Evolutionary conservation across 805 yeast genomes (phyloP).

Genomic region (Barnettozyma siamensis): DNA sequence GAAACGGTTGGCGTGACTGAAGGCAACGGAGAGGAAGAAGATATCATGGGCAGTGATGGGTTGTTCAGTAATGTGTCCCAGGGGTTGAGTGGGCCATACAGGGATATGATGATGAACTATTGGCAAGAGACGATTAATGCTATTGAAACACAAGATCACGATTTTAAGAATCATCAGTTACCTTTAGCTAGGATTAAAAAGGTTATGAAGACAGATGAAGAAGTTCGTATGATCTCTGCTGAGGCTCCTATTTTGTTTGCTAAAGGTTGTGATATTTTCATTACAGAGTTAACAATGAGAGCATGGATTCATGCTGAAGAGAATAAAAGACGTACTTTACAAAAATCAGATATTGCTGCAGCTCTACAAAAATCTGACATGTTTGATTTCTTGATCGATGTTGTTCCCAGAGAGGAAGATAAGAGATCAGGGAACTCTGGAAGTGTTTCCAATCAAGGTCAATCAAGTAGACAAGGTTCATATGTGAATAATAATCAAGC

Average conservation of each 20-base stretch:
- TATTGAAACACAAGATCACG: constrained; percentile 81
- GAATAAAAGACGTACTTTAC: constrained; percentile 89
- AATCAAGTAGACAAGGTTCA: constrained; percentile 2
- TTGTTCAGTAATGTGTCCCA: constrained; percentile 90
- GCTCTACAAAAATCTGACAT: constrained; percentile 92
- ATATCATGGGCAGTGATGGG: constrained; percentile 41
- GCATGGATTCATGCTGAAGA: constrained; percentile 99
- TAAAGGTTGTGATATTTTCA: constrained; percentile 95
- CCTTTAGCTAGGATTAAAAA: constrained; percentile 96
- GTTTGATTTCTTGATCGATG: constrained; percentile 95
- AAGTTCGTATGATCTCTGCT: constrained; percentile 95
- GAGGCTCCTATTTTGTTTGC: constrained; percentile 98
- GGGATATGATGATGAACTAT: constrained; percentile 88
- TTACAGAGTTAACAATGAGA: constrained; percentile 95
- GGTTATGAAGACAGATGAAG: constrained; percentile 97
- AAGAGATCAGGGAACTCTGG: constrained; percentile 22
- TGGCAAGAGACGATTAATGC: constrained; percentile 96
- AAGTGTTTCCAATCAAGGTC: background rate
- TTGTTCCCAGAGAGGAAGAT: constrained; percentile 82
- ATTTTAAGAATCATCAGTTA: constrained; percentile 87
- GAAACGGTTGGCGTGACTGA: background rate
- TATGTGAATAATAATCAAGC: constrained; percentile 1
- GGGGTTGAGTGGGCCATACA: constrained; percentile 75
- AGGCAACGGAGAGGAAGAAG: constrained; percentile 24
- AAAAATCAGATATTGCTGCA: constrained; percentile 90